Evolutionary conservation across 768 basidiomycete genomes (phyloP).

Genomic region (Naganishia randhawae): DNA sequence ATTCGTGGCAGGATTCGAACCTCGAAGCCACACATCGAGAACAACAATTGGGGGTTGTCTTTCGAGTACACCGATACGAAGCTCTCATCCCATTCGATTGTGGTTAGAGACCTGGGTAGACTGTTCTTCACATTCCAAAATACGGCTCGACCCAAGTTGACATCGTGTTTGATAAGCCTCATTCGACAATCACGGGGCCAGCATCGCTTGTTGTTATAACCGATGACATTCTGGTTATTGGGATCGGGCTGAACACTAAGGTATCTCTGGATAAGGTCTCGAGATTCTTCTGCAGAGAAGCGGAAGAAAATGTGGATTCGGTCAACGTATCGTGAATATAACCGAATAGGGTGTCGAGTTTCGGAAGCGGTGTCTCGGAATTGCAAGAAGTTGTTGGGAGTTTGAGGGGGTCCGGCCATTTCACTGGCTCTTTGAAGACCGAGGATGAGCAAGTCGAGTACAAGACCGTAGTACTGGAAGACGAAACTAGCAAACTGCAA

Average conservation of each 20-base stretch:
- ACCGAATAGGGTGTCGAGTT: conserved; percentile 92
- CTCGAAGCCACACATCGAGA: conserved; percentile 99
- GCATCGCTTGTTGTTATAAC: conserved; percentile 98
- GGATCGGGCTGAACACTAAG: conserved; percentile 96
- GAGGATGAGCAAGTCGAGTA: conserved; percentile 89
- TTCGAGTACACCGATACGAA: conserved; percentile 95
- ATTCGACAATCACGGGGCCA: conserved; percentile 99
- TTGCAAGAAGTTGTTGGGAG: conserved; percentile 98
- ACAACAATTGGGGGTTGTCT: conserved; percentile 93
- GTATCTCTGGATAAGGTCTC: conserved; percentile 96
- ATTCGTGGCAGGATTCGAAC: conserved; percentile 95
- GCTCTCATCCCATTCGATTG: conserved; percentile 98
- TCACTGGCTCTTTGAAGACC: conserved; percentile 97
- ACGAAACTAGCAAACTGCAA: conserved; percentile 98
- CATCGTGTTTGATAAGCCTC: conserved; percentile 98
- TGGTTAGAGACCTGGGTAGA: conserved; percentile 87
- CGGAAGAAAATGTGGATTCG: conserved; percentile 92
- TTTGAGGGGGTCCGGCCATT: conserved; percentile 95
- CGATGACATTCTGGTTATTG: conserved; percentile 96
- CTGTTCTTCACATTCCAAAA: conserved; percentile 99
- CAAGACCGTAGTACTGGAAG: conserved; percentile 97
- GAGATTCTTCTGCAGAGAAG: conserved; percentile 93
- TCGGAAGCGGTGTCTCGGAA: conserved; percentile 93
- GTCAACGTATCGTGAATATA: conserved; percentile 97
- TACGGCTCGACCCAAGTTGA: conserved; percentile 94